A percentile compares a stretch with the other conserved stretches of the same genome.
Conservation (phyloP, 1,139 yeast species). For the Yamadazyma songkhlaensis region DNA sequence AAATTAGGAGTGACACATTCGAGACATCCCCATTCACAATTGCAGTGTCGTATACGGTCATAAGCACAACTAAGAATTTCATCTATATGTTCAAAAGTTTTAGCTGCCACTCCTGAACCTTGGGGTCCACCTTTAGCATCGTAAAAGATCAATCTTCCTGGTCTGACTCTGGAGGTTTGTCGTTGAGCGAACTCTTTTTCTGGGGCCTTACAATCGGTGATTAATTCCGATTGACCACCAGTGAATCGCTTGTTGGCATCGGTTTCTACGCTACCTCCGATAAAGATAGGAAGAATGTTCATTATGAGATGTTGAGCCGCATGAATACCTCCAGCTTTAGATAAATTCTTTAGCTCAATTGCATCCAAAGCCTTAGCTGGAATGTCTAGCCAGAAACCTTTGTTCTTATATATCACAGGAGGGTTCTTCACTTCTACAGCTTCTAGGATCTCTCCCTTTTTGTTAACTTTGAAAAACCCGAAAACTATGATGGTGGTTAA, state of each 20-base stretch:
- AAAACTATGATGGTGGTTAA: constrained; percentile 73
- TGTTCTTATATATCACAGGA: constrained; percentile 64
- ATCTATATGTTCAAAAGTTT: constrained; percentile 76
- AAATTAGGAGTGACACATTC: constrained; percentile 75
- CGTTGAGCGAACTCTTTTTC: constrained; percentile 85
- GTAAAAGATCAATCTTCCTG: constrained; percentile 80
- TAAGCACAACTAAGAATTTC: constrained; percentile 60
- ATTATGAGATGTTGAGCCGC: constrained; percentile 92
- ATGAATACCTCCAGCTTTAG: constrained; percentile 89
- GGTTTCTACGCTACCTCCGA: constrained; percentile 38
- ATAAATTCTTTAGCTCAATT: constrained; percentile 54
- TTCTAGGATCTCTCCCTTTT: constrained; percentile 74
- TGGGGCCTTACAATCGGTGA: constrained; percentile 95
- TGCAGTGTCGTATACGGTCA: constrained; percentile 59
- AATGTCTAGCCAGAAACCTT: constrained; percentile 91
- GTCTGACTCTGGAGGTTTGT: constrained; percentile 67
- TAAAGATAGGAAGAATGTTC: constrained; percentile 65
- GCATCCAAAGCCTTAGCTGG: constrained; percentile 62
- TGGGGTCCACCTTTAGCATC: constrained; percentile 77
- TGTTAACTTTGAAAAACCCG: constrained; percentile 87
- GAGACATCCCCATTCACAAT: constrained; percentile 88
- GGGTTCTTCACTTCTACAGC: constrained; percentile 92
- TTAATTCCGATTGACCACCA: constrained; percentile 60
- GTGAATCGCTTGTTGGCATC: constrained; percentile 50
- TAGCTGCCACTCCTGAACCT: constrained; percentile 77